Percentiles rank a stretch among this genome's conserved stretches.
Evolutionary conservation across 768 basidiomycete genomes (phyloP).

Genomic region (Kondoa subrosea): DNA sequence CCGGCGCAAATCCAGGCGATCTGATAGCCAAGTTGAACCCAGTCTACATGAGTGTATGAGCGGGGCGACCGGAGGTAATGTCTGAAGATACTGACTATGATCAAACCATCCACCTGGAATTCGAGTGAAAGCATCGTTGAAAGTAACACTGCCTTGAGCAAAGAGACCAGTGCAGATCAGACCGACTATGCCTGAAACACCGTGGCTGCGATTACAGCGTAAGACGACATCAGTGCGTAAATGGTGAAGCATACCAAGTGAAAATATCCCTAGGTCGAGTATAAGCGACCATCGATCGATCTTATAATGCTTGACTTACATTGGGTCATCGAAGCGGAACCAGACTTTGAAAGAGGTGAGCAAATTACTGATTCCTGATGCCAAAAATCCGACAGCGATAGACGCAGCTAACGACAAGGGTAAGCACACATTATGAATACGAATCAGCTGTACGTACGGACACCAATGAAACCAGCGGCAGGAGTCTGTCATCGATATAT

Average conservation of each 20-base stretch:
- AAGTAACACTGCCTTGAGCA: conserved; percentile 56
- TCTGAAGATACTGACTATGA: conserved; percentile 42
- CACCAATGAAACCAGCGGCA: conserved; percentile 36
- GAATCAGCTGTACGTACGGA: conserved; percentile 55
- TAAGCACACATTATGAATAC: conserved; percentile 6
- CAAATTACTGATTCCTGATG: conserved; percentile 74
- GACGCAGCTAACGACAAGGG: conserved; percentile 41
- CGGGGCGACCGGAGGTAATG: background rate
- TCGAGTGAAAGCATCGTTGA: conserved; percentile 52
- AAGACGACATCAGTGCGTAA: background rate
- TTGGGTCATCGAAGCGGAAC: conserved; percentile 17
- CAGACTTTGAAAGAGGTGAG: conserved; percentile 88
- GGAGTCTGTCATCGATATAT: conserved; percentile 31
- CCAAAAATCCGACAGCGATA: conserved; percentile 67
- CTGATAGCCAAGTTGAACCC: conserved; percentile 64
- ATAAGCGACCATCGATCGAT: conserved; percentile 70
- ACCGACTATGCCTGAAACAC: conserved; percentile 30
- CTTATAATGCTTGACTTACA: no score
- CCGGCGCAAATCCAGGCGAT: conserved; percentile 48
- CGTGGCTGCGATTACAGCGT: no score
- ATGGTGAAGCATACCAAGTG: conserved; percentile 45
- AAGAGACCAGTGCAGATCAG: conserved; percentile 65
- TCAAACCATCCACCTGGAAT: conserved; percentile 73
- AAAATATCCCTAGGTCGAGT: conserved; percentile 50
- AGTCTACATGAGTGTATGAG: conserved; percentile 27